Evolutionary conservation across 192 early-diverging fungal species (phyloP).

Genomic region (Cladochytrium replicatum): DNA sequence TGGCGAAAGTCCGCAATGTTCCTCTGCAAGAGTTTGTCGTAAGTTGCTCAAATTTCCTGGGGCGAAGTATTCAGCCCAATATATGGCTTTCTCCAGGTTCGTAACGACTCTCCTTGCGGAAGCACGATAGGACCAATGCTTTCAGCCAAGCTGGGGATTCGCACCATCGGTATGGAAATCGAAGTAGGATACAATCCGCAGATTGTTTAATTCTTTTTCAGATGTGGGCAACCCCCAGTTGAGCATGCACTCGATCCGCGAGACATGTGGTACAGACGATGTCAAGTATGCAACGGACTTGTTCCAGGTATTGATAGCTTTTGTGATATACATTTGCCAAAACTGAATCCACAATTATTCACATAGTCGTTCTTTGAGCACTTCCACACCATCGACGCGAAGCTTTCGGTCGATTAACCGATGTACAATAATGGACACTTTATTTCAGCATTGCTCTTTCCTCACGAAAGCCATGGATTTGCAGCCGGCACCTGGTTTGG

Average conservation of each 20-base stretch:
- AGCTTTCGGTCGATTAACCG: conserved; percentile 50
- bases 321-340: neutral
- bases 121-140: conserved; percentile 97
- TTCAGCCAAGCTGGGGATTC: conserved; percentile 81
- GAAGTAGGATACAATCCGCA: neutral
- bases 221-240: conserved; percentile 94
- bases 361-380: conserved; percentile 54
- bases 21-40: conserved; percentile 69
- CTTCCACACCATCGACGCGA: conserved; percentile 42
- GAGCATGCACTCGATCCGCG: conserved; percentile 96
- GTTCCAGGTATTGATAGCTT: conserved; percentile 49
- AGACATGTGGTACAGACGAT: conserved; percentile 81
- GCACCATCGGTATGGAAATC: conserved; percentile 69
- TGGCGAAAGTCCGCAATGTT: conserved; percentile 65
- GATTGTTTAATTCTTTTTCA: conserved; percentile 7
- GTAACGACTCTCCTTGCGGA: conserved; percentile 92
- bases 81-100: conserved; percentile 44
- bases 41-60: conserved; percentile 42
- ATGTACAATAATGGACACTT: no score
- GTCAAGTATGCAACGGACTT: conserved; percentile 73
- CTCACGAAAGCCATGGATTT: no score
- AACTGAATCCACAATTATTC: neutral
- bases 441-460: no score
- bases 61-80: conserved; percentile 3
- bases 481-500: no score